These are phyloP conservation scores for Mortierella polycephala DNA, from an alignment of 371 early-diverging fungal species.

Conservation along the genomic window DNA sequence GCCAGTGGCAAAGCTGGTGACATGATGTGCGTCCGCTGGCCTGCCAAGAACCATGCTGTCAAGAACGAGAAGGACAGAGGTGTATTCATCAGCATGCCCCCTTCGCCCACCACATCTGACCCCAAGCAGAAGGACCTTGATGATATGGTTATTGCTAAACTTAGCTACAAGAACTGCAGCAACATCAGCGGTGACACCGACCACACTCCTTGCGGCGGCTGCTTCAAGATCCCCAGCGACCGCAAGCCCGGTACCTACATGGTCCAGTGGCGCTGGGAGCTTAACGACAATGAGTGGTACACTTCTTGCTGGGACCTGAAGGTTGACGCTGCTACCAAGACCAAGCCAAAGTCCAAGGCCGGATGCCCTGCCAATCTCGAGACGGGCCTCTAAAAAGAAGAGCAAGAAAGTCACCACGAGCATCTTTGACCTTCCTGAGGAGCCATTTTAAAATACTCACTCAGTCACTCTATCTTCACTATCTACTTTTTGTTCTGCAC, in stretches of 20 bases:
- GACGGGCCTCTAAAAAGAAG: no score
- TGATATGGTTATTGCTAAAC: no score
- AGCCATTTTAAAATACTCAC: no score
- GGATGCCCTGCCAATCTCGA: no score
- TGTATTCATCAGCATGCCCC: slow-evolving; percentile 50
- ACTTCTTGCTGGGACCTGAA: slow-evolving; percentile 56
- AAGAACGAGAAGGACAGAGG: slow-evolving; percentile 5
- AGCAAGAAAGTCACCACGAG: no score
- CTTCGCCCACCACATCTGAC: slow-evolving; percentile 10
- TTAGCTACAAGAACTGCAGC: slow-evolving; percentile 40
- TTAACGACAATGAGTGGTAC: slow-evolving; percentile 36
- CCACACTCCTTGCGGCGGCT: slow-evolving; percentile 43
- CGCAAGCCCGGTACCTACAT: slow-evolving; percentile 29
- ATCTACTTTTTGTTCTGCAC: no score
- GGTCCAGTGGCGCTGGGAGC: slow-evolving; percentile 49
- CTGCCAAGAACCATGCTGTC: slow-evolving; percentile 58
- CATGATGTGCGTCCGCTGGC: slow-evolving; percentile 67
- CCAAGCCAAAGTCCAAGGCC: no score
- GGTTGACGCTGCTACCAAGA: no score
- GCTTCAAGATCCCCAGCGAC: slow-evolving; percentile 24
- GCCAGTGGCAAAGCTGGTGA: slow-evolving; percentile 63
- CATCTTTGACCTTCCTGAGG: no score
- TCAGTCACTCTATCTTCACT: no score
- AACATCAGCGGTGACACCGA: slow-evolving; percentile 14
- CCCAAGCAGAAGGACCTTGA: slow-evolving; percentile 44